These are phyloP conservation scores for Hamamelis virginiana DNA, from an alignment of 164 flowering plant species.

Conservation along the genomic window DNA sequence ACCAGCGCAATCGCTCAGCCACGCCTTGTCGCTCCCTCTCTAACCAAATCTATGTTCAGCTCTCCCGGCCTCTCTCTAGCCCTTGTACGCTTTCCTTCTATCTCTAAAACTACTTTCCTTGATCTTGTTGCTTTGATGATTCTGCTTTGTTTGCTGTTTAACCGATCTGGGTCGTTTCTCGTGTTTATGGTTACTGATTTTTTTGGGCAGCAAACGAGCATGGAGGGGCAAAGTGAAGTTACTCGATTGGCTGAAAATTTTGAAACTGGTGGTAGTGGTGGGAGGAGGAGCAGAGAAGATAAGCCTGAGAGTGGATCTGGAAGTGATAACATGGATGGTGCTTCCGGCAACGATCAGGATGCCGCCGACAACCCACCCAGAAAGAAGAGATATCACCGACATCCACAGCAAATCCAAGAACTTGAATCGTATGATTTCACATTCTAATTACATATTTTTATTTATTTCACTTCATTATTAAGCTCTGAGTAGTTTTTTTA, in stretches of 20 bases:
- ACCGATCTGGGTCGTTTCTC: slow-evolving; percentile 4
- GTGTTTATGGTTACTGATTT: not conserved
- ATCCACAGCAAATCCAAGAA: slow-evolving; percentile 98
- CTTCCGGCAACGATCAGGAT: slow-evolving; percentile 82
- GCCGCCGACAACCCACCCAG: slow-evolving; percentile 72
- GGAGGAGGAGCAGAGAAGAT: slow-evolving; percentile 65
- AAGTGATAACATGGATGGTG: slow-evolving; percentile 88
- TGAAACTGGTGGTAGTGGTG: slow-evolving; percentile 21
- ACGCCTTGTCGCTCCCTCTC: slow-evolving; percentile 46
- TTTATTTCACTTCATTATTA: not conserved
- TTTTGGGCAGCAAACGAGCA: slow-evolving; percentile 54
- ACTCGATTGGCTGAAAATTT: slow-evolving; percentile 46
- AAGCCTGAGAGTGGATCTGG: slow-evolving; percentile 97
- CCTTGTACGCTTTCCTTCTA: slow-evolving; percentile 46
- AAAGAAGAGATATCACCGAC: slow-evolving; percentile 94
- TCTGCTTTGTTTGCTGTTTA: slow-evolving; percentile 4
- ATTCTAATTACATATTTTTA: not conserved
- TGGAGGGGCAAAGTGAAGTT: slow-evolving; percentile 68
- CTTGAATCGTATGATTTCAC: slow-evolving; percentile 72
- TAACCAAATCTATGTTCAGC: slow-evolving; percentile 73
- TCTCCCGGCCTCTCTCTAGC: slow-evolving; percentile 97
- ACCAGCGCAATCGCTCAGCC: slow-evolving; percentile 61
- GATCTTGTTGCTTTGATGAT: not conserved
- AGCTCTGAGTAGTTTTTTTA: not conserved
- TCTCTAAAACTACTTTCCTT: not conserved